Evolutionary conservation across 2,329 filamentous ascomycete genomes (phyloP).

Genomic region (Trichoderma afroharzianum): DNA sequence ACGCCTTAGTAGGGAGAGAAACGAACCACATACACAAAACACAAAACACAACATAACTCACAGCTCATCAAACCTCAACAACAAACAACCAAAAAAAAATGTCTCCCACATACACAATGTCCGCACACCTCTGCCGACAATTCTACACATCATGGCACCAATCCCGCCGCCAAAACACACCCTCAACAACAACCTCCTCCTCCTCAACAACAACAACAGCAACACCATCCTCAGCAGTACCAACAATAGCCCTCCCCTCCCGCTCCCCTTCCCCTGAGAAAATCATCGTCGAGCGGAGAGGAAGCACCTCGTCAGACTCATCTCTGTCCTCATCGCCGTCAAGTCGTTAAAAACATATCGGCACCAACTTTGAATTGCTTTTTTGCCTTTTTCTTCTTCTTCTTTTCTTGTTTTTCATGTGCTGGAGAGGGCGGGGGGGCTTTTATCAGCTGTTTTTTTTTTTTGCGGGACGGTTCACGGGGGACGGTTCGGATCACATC

Average conservation of each 20-base stretch:
- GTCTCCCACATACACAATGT: constrained; percentile 60
- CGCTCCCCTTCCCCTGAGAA: constrained; percentile 37
- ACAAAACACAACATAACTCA: neutral
- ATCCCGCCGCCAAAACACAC: constrained; percentile 38
- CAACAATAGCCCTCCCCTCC: constrained; percentile 23
- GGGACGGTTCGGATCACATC: neutral
- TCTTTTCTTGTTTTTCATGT: neutral
- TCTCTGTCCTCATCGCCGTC: neutral
- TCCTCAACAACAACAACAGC: neutral
- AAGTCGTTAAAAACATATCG: neutral
- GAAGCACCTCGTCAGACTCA: constrained; percentile 17
- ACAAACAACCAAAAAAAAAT: constrained; percentile 37
- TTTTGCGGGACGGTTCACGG: neutral
- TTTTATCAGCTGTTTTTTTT: neutral
- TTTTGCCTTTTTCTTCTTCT: neutral
- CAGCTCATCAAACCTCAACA: too few species aligned
- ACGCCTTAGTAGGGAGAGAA: neutral
- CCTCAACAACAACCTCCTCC: neutral
- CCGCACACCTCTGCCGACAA: constrained; percentile 57
- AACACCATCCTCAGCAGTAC: neutral
- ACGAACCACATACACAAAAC: neutral
- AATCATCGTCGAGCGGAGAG: constrained; percentile 36
- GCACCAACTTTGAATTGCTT: neutral
- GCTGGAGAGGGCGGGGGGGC: neutral
- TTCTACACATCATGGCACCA: constrained; percentile 58